phyloP scores from a whole-genome alignment of 768 basidiomycete genomes.

The Psilocybe sp. region DNA sequence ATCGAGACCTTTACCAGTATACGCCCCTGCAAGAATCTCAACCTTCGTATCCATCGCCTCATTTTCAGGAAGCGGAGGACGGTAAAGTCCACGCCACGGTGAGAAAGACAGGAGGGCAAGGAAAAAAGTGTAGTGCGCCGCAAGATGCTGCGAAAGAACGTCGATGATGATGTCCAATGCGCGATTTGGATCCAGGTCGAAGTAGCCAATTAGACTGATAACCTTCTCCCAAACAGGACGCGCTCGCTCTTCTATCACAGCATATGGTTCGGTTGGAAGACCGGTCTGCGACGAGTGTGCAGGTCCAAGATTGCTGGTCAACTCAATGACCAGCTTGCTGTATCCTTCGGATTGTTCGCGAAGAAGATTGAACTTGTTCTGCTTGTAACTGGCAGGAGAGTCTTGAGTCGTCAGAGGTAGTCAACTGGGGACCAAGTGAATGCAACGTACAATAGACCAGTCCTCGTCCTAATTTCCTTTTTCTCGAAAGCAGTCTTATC shows the following conservation, averaged over 20 bases:
- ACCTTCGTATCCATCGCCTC: slow-evolving; percentile 31
- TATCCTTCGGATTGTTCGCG: slow-evolving; percentile 98
- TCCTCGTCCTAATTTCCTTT: slow-evolving; percentile 79
- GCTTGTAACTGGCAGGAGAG: slow-evolving; percentile 74
- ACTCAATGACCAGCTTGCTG: slow-evolving; percentile 85
- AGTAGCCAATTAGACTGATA: slow-evolving; percentile 89
- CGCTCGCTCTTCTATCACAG: slow-evolving; percentile 60
- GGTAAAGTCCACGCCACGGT: slow-evolving; percentile 73
- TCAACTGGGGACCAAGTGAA: too few relatives aligned
- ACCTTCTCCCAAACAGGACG: slow-evolving; percentile 78
- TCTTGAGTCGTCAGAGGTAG: slow-evolving; percentile 1
- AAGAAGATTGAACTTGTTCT: slow-evolving; percentile 97
- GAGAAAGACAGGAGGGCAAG: slow-evolving; percentile 82
- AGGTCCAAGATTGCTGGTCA: slow-evolving; percentile 74
- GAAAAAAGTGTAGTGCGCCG: slow-evolving; percentile 87
- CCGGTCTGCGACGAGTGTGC: slow-evolving; percentile 70
- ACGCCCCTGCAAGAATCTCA: slow-evolving; percentile 37
- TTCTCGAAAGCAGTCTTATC: slow-evolving; percentile 67
- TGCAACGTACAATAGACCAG: slow-evolving; percentile 71
- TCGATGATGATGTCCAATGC: slow-evolving; percentile 93
- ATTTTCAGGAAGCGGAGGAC: slow-evolving; percentile 28
- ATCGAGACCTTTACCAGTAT: slow-evolving; percentile 60
- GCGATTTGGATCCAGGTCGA: slow-evolving; percentile 93
- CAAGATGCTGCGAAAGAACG: slow-evolving; percentile 78
- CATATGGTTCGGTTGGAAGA: slow-evolving; percentile 55